These are phyloP conservation scores for Candida chauliodis DNA, from an alignment of 805 yeast species.

Conservation along the genomic window DNA sequence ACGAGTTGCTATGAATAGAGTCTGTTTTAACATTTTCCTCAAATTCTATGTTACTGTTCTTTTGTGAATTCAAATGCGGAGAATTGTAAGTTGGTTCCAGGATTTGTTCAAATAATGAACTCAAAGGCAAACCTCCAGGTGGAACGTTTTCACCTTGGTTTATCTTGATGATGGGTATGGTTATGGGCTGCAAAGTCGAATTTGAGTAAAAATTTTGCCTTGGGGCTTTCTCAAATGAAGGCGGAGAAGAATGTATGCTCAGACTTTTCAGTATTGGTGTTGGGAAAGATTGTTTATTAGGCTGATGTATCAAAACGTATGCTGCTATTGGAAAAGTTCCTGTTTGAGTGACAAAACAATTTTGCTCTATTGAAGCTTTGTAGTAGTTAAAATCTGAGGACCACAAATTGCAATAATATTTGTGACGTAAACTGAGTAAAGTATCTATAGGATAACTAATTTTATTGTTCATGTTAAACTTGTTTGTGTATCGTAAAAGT, in stretches of 20 bases:
- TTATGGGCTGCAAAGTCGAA: constrained; percentile 1
- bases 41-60: background rate
- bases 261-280: background rate
- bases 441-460: constrained; percentile 4
- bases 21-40: background rate
- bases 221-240: constrained; percentile 1
- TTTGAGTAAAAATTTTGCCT: background rate
- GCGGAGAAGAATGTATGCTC: background rate
- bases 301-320: constrained; percentile 5
- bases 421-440: constrained; percentile 7
- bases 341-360: background rate
- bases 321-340: constrained; percentile 5
- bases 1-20: background rate
- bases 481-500: no score
- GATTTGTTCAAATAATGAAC: background rate
- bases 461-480: no score
- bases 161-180: constrained; percentile 14
- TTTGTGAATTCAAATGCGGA: background rate
- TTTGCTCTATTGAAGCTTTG: background rate
- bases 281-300: background rate
- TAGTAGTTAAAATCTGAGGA: constrained; percentile 6
- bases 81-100: background rate
- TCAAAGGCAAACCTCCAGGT: constrained; percentile 25
- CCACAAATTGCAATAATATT: background rate
- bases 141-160: constrained; percentile 27